Conservation (phyloP, 2,329 filamentous ascomycete species). For the Waltergamsia citrina region DNA sequence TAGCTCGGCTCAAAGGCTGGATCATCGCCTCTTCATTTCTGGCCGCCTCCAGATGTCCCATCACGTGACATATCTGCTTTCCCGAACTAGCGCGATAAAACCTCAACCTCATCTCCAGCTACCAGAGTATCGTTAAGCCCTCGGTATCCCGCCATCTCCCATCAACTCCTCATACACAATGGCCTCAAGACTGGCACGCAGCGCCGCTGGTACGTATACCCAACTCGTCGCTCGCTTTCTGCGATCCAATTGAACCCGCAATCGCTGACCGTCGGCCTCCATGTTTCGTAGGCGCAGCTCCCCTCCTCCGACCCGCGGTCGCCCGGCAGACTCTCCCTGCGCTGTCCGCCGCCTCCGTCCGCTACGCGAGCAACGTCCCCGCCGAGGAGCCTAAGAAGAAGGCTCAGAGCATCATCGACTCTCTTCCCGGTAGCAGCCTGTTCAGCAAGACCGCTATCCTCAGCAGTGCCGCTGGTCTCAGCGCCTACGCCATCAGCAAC, state of each 20-base stretch:
- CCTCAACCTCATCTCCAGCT: conserved; percentile 37
- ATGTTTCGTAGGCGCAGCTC: conserved; percentile 70
- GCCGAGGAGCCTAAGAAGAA: conserved; percentile 90
- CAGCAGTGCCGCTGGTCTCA: conserved; percentile 82
- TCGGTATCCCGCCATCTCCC: conserved; percentile 27
- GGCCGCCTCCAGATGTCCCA: conserved; percentile 22
- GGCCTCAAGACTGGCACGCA: conserved; percentile 96
- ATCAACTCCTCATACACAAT: conserved; percentile 63
- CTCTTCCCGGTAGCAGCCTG: conserved; percentile 84
- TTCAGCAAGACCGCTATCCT: conserved; percentile 96
- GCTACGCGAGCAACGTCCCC: conserved; percentile 69
- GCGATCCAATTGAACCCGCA: too few relatives aligned
- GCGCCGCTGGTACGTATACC: conserved; percentile 72
- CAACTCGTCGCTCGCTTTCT: conserved; percentile 10
- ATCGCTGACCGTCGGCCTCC: too few relatives aligned
- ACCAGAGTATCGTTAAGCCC: conserved; percentile 32
- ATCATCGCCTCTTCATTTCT: neutral
- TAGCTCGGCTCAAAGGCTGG: conserved; percentile 1
- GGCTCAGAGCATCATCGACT: conserved; percentile 89
- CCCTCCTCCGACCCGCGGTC: conserved; percentile 78
- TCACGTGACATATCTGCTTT: conserved; percentile 19
- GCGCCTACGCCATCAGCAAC: conserved; percentile 94
- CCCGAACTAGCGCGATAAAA: conserved; percentile 38
- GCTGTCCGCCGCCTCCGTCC: conserved; percentile 57
- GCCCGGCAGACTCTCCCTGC: conserved; percentile 67